Base-by-base conservation (phyloP, 108 stramenopile species). In the Conticribra weissflogii region DNA sequence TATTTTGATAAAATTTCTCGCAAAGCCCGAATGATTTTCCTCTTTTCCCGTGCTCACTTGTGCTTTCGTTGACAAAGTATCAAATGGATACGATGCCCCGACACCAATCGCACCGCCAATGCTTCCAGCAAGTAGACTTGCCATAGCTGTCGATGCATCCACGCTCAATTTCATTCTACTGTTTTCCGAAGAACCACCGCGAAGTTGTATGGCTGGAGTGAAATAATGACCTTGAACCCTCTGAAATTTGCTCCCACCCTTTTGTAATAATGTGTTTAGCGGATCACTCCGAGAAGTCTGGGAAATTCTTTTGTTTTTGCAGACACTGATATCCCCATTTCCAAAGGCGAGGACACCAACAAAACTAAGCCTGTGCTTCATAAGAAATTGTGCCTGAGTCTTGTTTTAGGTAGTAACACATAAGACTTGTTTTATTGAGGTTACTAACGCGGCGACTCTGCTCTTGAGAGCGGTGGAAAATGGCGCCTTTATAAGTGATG, bases 31-130 rank as follows among this genome's bases (percentile, higher is more conserved):
- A 45, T 54, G 55, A 23, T 48, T 68, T 52, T 55, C 57, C 17
- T 45, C 72, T 2, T 41, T 78, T 14, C 54, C 55, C 0, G 73
- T 63, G 58, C 54, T 52, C 28, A 79, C 64, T 76, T 88, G 87
- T 28, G 79, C 54, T 53, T 79, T 77, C 18, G 82, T 83, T 31
- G 82, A 81, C 23, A 83, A 56, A 9, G 84, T 85, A 72, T 85
- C 84, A 31, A 85, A 68, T 7, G 84, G 84, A 52, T 80, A 83
- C 14, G 85, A 64, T 3, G 83, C 68, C 7, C 83, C 84, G 18
- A 85, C 78, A 1, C 86, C 86, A 47, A 85, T 64, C 17, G 83
- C 82, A 17, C 86, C 88, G 0, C 83, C 88, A 16, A 90, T 50
- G 48, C 68, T 69, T 9, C 85, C 85, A 5, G 88, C 83, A 3